Evolutionary conservation across 768 basidiomycete genomes (phyloP).

Genomic region (Gloeopeniophorella convolvens): DNA sequence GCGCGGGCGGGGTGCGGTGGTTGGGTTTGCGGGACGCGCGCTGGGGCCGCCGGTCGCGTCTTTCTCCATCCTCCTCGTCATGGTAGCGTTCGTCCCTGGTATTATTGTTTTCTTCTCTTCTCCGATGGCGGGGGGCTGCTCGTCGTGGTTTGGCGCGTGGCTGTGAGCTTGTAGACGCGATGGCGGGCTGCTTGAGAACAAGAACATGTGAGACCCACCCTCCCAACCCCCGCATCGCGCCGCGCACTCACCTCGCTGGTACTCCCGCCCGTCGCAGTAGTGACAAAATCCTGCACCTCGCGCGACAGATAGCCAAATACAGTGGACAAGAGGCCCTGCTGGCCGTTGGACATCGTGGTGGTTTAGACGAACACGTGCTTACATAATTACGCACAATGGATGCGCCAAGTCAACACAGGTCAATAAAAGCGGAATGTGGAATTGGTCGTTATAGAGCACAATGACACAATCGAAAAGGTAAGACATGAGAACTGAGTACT

Average conservation of each 20-base stretch:
- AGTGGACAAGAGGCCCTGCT: slow-evolving; percentile 46
- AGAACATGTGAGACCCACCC: neutral
- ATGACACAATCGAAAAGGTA: too few relatives aligned
- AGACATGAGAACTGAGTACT: too few relatives aligned
- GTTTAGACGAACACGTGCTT: slow-evolving; percentile 6
- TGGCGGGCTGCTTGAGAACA: neutral
- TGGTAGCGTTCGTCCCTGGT: neutral
- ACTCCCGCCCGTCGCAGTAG: slow-evolving; percentile 50
- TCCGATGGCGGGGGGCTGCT: neutral
- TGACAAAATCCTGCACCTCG: slow-evolving; percentile 66
- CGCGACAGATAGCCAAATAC: slow-evolving; percentile 65
- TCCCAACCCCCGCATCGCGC: neutral
- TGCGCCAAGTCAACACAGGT: too few relatives aligned
- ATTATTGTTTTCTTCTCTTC: neutral
- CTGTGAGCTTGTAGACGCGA: slow-evolving; percentile 3
- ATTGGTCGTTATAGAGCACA: too few relatives aligned
- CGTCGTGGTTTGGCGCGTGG: neutral
- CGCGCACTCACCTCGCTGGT: slow-evolving; percentile 14
- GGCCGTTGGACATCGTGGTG: slow-evolving; percentile 5
- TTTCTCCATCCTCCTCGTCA: neutral
- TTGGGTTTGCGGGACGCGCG: neutral
- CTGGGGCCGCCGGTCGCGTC: slow-evolving; percentile 3
- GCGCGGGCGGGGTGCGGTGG: slow-evolving; percentile 3
- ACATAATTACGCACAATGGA: slow-evolving; percentile 12
- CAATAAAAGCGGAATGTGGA: too few relatives aligned